Conservation (phyloP, 1,284 basidiomycete genomes). For the Puccinia horiana region DNA sequence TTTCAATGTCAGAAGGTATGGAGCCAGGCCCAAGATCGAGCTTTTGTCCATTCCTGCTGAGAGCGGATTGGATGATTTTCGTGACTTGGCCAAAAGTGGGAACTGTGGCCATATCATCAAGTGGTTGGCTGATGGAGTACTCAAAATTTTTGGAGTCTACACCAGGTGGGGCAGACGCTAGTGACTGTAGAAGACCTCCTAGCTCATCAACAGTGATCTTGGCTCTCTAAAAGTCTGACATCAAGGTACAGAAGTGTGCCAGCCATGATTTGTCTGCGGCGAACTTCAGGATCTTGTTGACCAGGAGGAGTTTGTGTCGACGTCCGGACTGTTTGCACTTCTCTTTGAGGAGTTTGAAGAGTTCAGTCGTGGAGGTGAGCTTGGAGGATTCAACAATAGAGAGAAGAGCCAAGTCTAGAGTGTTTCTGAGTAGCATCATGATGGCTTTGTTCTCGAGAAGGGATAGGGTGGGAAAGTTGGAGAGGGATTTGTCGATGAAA, state of each 20-base stretch:
- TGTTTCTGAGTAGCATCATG: background rate
- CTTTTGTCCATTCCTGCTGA: background rate
- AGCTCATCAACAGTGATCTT: background rate
- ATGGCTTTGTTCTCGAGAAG: background rate
- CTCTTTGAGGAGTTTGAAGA: background rate
- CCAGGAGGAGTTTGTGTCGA: background rate
- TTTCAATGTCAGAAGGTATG: background rate
- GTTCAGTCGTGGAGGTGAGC: background rate
- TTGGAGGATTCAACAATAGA: background rate
- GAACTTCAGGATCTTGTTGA: background rate
- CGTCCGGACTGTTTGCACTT: background rate
- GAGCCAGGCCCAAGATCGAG: background rate
- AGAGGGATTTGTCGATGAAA: background rate
- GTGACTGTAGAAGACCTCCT: background rate
- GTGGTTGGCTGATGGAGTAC: background rate
- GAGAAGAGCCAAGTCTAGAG: background rate
- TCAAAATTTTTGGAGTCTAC: background rate
- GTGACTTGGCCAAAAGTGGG: background rate
- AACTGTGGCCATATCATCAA: background rate
- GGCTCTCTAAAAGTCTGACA: background rate
- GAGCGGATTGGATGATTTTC: background rate
- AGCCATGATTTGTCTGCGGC: background rate
- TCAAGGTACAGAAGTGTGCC: background rate
- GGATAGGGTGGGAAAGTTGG: background rate
- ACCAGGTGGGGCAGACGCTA: background rate